Conservation (phyloP, 1,284 basidiomycete species). For the Amylostereum chailletii region DNA sequence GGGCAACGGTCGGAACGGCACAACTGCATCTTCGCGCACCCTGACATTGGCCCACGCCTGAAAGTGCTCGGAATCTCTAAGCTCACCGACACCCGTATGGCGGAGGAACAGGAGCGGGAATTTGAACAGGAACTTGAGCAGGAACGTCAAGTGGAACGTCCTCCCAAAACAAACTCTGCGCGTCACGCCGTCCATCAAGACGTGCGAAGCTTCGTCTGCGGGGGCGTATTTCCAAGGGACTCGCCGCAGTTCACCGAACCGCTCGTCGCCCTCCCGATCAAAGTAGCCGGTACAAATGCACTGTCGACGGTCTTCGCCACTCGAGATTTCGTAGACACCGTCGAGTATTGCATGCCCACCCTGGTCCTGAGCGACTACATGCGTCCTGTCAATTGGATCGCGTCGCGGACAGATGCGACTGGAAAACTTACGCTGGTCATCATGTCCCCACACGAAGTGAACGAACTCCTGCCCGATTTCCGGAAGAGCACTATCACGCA, state of each 20-base stretch:
- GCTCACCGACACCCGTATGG: conserved; percentile 16
- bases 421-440: conserved; percentile 21
- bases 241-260: conserved; percentile 6
- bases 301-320: conserved; percentile 17
- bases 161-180: conserved; percentile 18
- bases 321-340: conserved; percentile 22
- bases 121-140: conserved; percentile 33
- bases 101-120: conserved; percentile 45
- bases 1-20: no score
- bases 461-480: conserved; percentile 30
- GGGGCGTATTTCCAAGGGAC: conserved; percentile 12
- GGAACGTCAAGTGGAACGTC: conserved; percentile 29
- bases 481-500: conserved; percentile 21
- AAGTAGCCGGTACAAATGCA: no score
- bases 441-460: conserved; percentile 37
- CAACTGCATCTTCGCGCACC: not conserved
- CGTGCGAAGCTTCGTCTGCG: conserved; percentile 20
- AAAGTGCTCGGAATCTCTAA: conserved; percentile 18
- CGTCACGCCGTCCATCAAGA: conserved; percentile 17
- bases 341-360: not conserved
- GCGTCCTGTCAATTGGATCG: conserved; percentile 37
- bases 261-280: not conserved
- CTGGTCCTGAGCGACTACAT: conserved; percentile 21
- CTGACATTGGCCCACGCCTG: conserved; percentile 21
- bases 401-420: conserved; percentile 15